Conservation (phyloP, 352 stramenopile genomes). For the Pythium monospermum region DNA sequence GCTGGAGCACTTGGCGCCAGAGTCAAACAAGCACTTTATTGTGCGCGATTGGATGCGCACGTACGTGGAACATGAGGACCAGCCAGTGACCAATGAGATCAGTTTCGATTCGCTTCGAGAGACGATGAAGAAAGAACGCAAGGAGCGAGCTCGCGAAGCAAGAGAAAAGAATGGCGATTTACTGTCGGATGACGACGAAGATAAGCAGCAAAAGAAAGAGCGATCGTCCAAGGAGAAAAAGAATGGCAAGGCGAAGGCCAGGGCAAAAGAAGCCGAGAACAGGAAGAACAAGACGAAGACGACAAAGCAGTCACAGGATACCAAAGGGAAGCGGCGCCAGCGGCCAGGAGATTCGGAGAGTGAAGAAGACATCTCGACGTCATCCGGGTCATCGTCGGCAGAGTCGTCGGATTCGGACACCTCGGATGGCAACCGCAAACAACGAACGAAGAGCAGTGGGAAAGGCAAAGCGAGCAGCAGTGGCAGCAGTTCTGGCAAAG, state of each 20-base stretch:
- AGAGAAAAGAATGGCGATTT: slow-evolving; percentile 44
- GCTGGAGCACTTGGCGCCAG: slow-evolving; percentile 41
- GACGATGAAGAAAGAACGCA: slow-evolving; percentile 40
- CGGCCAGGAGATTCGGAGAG: slow-evolving; percentile 6
- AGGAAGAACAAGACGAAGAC: not conserved
- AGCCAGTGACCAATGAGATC: slow-evolving; percentile 44
- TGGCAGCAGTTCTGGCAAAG: slow-evolving; percentile 2
- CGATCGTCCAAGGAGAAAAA: slow-evolving; percentile 7
- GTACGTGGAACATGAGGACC: slow-evolving; percentile 49
- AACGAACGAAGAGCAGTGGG: slow-evolving; percentile 5
- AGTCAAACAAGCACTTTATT: slow-evolving; percentile 60
- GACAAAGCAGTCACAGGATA: not conserved
- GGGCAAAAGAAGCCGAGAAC: not conserved
- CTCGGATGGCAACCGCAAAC: slow-evolving; percentile 3
- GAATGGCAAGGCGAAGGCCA: slow-evolving; percentile 17
- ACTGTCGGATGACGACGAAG: slow-evolving; percentile 19
- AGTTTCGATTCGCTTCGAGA: slow-evolving; percentile 52
- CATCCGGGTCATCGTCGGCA: slow-evolving; percentile 14
- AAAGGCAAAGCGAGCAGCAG: slow-evolving; percentile 13
- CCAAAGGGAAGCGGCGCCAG: slow-evolving; percentile 17
- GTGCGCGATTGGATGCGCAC: slow-evolving; percentile 73
- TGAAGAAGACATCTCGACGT: slow-evolving; percentile 12
- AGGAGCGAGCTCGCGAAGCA: slow-evolving; percentile 33
- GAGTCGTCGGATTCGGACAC: slow-evolving; percentile 11
- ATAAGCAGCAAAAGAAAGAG: not conserved